Base-by-base conservation (phyloP, 306 rosid genomes). In the Herpetospermum pedunculosum region DNA sequence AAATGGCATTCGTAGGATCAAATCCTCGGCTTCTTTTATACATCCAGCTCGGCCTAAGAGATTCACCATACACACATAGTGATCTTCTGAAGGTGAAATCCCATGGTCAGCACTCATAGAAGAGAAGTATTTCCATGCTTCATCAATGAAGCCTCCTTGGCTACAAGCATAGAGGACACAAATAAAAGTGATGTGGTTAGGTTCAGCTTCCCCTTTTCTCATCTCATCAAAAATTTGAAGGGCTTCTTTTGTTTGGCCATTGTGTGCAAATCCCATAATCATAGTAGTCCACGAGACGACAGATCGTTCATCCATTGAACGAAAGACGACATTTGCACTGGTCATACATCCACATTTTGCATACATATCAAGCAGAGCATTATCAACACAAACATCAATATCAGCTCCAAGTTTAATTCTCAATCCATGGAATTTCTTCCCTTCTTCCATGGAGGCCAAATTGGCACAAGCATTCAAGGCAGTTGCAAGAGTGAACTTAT, bases 121-220 rank as follows among this genome's bases (percentile, higher is more conserved):
- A 70, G 81, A 79, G 76, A 90, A 80, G 72, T 78, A 80, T 67
- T 82, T 79, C 94, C 94, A 82, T 30, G 90, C 88, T 76, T 86
- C 84, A 75, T 82, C 82, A 48, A 86, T 73, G 74, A 83, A 88
- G 43, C 86, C 75, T 26, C 92, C 96, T 81, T 87, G 88, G 77
- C 96, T 78, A 82, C 96, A 90, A n/a, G 96, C 94, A 81, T 88
- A 86, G 12, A 90, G 92, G 43, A 88, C 84, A 76, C 92, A 88
- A 30, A 88, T 73, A 79, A 87, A 90, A 49, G 96, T 90, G 77
- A 90, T 84, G 72, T 84, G 71, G 75, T 90, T 90, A 54, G 94
- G 94, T 37, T 78, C 84, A 48, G 76, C 72, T 12, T 80, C 78
- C 1, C 62, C 74, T 80, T 78, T 60, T 78, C 43, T 87, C 96